A percentile compares a stretch with the other conserved stretches of the same genome.
phyloP scores from a whole-genome alignment of 192 early-diverging fungal species.

The Gaertneriomyces semiglobifer region DNA sequence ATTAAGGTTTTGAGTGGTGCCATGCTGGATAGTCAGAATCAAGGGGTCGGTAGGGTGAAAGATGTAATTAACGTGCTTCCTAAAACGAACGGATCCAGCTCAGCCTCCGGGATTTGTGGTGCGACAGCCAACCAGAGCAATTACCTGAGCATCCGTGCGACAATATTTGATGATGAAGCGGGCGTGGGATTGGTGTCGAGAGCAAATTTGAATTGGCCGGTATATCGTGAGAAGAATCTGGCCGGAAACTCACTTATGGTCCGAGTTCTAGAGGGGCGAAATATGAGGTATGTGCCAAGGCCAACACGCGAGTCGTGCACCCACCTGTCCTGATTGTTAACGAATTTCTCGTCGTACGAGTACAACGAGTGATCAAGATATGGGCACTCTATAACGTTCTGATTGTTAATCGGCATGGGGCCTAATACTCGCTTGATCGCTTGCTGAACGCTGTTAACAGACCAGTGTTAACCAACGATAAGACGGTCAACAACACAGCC shows the following conservation, averaged over 20 bases:
- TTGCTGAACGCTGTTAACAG: constrained; percentile 42
- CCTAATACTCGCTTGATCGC: constrained; percentile 59
- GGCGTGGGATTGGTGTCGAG: constrained; percentile 45
- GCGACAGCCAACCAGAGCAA: too few species aligned
- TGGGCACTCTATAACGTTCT: constrained; percentile 61
- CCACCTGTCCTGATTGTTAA: constrained; percentile 63
- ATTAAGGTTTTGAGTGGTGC: neutral
- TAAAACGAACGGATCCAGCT: constrained; percentile 14
- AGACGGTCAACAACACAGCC: neutral
- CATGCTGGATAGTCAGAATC: constrained; percentile 54
- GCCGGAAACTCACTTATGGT: constrained; percentile 52
- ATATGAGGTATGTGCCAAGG: neutral
- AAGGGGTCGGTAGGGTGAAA: constrained; percentile 71
- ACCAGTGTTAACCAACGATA: neutral
- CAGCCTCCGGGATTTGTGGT: too few species aligned
- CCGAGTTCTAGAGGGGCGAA: constrained; percentile 40
- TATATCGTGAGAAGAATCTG: constrained; percentile 61
- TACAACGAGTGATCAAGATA: constrained; percentile 65
- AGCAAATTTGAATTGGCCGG: constrained; percentile 56
- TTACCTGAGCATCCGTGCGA: too few species aligned
- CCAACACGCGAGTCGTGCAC: neutral
- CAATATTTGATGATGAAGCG: too few species aligned
- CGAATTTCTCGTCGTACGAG: constrained; percentile 64
- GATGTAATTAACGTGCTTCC: constrained; percentile 55
- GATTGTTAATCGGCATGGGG: constrained; percentile 59